These are phyloP conservation scores for Globisporangium okanoganense DNA, from an alignment of 352 stramenopile species.

Conservation along the genomic window DNA sequence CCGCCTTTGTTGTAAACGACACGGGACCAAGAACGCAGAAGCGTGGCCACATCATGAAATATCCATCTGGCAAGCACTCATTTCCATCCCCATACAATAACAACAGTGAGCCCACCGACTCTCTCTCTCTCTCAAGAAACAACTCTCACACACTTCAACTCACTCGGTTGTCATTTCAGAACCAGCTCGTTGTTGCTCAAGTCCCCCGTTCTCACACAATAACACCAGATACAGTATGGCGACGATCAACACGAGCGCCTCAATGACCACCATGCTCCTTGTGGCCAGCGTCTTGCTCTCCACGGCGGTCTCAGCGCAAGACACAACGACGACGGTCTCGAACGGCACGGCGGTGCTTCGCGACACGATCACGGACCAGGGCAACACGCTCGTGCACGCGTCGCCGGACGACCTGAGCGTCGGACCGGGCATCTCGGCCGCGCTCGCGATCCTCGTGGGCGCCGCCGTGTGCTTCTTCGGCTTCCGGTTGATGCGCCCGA, in stretches of 20 bases:
- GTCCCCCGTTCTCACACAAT: not conserved
- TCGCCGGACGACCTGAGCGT: not conserved
- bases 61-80: not conserved
- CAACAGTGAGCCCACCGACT: not conserved
- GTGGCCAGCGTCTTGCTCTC: not conserved
- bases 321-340: not conserved
- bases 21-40: too few relatives aligned
- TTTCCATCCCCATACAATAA: not conserved
- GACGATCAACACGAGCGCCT: not conserved
- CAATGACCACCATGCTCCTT: slow-evolving; percentile 3
- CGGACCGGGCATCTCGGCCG: slow-evolving; percentile 8
- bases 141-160: not conserved
- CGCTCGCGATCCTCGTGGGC: slow-evolving; percentile 40
- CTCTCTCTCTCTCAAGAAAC: too few relatives aligned
- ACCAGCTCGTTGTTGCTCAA: not conserved
- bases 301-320: not conserved
- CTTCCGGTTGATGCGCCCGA: slow-evolving; percentile 48
- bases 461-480: slow-evolving; percentile 35
- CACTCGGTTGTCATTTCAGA: slow-evolving; percentile 3
- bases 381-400: not conserved
- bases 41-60: too few relatives aligned
- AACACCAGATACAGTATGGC: not conserved
- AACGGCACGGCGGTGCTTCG: not conserved
- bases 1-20: not conserved
- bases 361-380: slow-evolving; percentile 10